Base-by-base conservation (phyloP, 2,329 filamentous ascomycete genomes). In the Aspergillus costaricaensis region DNA sequence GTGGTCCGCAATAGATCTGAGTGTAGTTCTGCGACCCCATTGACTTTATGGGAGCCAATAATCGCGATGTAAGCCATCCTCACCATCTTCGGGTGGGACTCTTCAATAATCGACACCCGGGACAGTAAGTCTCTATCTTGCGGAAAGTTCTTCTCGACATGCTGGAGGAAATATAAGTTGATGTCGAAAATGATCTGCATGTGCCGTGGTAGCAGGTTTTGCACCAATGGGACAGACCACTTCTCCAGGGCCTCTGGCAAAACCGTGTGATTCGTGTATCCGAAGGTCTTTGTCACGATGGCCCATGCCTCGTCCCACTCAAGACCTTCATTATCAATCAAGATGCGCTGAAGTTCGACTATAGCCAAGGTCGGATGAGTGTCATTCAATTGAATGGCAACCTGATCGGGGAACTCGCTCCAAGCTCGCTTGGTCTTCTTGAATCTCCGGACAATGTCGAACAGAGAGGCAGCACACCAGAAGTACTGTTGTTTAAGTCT, bases 401-500 rank as follows among this genome's bases (percentile, higher is more conserved):
- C 90, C 75, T 97, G 92, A 53, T 96, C 94, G 48, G 94, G 85
- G 79, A 99, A 99, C 72, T 96, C 91, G 67, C 80, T 88, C 95
- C 95, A 99, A 7, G 89, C 81, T 65, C 94, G 88, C 81, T 91
- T 92, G 17, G 92, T 88, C 85, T 98, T 99, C 84, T 98, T 99
- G 87, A 98, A 99, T 61, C 95, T 89, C 60, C 95, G 91, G 62
- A 99, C 90, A 74, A 99, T 99, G 72, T 99, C 95, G 73, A 92
- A 92, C 4, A 99, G 85, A 15, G 95, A 99, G 15, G 95, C 95
- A 55, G 95, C 93, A 72, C 96, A 96, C 95, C 95, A 99, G 81
- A 99, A 99, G 84, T 99, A 99, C 77, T 99, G 95, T 78, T 99
- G 95, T 85, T 99, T 99, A 77, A 99, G 80, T 57, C 95, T 91